Percentiles rank a stretch among this genome's conserved stretches.
phyloP scores from a whole-genome alignment of 805 yeast species.

The Lipomyces orientalis region DNA sequence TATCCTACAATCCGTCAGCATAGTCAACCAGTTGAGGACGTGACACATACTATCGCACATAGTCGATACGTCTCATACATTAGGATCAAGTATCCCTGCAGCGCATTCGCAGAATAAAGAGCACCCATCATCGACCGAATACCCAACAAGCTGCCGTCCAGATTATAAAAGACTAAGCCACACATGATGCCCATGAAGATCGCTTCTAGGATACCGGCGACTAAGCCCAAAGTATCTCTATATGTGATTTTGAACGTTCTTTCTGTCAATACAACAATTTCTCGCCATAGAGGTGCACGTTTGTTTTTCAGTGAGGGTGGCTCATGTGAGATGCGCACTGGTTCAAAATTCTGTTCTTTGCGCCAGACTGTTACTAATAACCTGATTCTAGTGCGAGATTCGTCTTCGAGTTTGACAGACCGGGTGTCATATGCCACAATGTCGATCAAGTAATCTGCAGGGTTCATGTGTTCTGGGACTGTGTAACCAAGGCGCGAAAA shows the following conservation, averaged over 20 bases:
- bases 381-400: constrained; percentile 47
- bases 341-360: constrained; percentile 6
- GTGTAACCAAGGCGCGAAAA: constrained; percentile 55
- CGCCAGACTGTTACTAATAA: constrained; percentile 51
- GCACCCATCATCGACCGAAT: constrained; percentile 63
- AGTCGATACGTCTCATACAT: constrained; percentile 65
- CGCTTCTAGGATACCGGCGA: constrained; percentile 54
- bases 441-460: constrained; percentile 67
- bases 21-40: not conserved
- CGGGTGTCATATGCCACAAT: constrained; percentile 62
- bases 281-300: constrained; percentile 52
- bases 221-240: constrained; percentile 59
- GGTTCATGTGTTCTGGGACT: constrained; percentile 58
- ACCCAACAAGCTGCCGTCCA: constrained; percentile 62
- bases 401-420: constrained; percentile 46
- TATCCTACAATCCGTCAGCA: constrained; percentile 45
- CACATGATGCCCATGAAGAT: constrained; percentile 61
- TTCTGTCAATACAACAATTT: constrained; percentile 52
- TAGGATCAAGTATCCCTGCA: constrained; percentile 61
- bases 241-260: constrained; percentile 55
- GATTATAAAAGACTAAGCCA: constrained; percentile 76
- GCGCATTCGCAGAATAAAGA: constrained; percentile 58
- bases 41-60: constrained; percentile 47
- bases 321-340: constrained; percentile 10
- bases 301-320: constrained; percentile 38